Evolutionary conservation across 2,329 filamentous ascomycete species (phyloP).

Genomic region (Metarhizium guizhouense): DNA sequence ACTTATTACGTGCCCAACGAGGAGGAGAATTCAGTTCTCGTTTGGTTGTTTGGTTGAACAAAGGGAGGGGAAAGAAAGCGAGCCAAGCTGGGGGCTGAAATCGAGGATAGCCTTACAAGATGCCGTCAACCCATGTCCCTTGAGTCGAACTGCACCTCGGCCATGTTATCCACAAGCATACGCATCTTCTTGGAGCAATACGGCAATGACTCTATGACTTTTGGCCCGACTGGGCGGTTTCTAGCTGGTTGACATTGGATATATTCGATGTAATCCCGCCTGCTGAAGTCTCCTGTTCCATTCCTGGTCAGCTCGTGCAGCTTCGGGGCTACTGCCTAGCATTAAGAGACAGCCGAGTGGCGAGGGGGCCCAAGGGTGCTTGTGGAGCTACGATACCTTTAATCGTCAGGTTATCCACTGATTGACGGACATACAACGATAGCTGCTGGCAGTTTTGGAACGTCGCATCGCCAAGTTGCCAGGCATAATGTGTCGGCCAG

Average conservation of each 20-base stretch:
- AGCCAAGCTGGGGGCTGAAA: neutral
- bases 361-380: neutral
- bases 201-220: neutral
- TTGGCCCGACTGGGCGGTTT: neutral
- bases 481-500: neutral
- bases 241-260: neutral
- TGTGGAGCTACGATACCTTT: neutral
- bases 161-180: neutral
- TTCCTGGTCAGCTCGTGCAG: neutral
- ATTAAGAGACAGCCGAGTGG: neutral
- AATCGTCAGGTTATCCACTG: neutral
- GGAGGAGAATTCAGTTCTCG: too few species aligned
- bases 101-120: neutral
- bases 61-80: neutral
- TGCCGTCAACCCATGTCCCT: neutral
- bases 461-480: neutral
- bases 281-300: neutral
- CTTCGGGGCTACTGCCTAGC: neutral
- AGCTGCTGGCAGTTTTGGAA: neutral
- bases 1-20: too few species aligned
- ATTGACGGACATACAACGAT: neutral
- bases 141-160: neutral
- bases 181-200: neutral
- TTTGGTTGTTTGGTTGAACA: neutral
- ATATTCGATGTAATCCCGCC: neutral